Evolutionary conservation across 176 grass and related monocot genomes (phyloP), one percentile per base, ranked within the genome.

Genomic region (Triticum monococcum): DNA sequence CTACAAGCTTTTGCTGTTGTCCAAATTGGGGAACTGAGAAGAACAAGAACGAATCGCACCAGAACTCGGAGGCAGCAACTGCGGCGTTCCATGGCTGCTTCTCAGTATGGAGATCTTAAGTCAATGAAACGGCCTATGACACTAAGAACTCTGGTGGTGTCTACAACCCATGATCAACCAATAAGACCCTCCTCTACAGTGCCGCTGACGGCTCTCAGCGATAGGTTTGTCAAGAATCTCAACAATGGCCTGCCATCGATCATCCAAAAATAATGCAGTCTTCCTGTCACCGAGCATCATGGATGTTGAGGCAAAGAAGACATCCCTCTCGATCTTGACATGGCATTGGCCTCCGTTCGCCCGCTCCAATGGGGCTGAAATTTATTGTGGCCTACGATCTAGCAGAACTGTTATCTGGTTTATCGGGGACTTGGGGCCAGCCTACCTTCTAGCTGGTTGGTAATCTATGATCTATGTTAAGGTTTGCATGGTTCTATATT

Each of bases 401-500:
- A 56, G 46, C 43, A 32, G 46, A 32, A 77, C 16, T 77, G 26
- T 77, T 56, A 56, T 31, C 26, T 54, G 14, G 46, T 75, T 75
- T 8, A 75, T 52, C 46, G 23, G 72, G 12, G 24, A 50, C 72
- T 18, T 28, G 72, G 25, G 43, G 24, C 72, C 43, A 52, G 24
- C 43, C 72, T 75, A 75, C 48, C 8, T 28, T 18, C 18, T 25
- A 75, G 72, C 24, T 75, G 72, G 14, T 67, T 66, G 25, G 62
- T 66, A 67, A 68, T 68, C 26, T 31, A 81, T 50, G 40, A 33
- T 81, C 28, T 12, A 66, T 45, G 23, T 46, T 28, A 24, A 45
- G 37, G 38, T 80, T 66, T 80, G 16, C 38, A 5, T 67, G 25
- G 61, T 81, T 63, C 80, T 66, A 45, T 68, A n/a, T 81, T 68